Conservation (phyloP, 352 stramenopile genomes). For the Phytophthora colocasiae region DNA sequence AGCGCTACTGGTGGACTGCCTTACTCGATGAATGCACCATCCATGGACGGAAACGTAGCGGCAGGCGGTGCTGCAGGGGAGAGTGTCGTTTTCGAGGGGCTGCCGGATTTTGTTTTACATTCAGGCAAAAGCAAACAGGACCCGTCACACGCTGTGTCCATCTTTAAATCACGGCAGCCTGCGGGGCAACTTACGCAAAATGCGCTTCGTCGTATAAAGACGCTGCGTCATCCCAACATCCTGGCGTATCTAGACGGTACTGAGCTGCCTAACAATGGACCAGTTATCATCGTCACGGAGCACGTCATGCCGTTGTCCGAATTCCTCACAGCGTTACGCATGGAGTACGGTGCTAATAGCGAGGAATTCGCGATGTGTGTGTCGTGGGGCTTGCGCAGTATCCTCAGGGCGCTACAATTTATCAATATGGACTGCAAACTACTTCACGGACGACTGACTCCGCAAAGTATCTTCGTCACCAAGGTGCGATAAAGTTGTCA, state of each 20-base stretch:
- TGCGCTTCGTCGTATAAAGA: constrained; percentile 93
- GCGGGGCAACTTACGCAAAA: constrained; percentile 85
- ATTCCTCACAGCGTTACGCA: constrained; percentile 85
- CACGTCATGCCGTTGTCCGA: constrained; percentile 89
- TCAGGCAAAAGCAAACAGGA: constrained; percentile 89
- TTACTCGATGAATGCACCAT: constrained; percentile 59
- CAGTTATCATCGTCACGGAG: constrained; percentile 95
- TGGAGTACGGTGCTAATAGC: constrained; percentile 61
- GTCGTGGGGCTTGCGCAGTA: constrained; percentile 93
- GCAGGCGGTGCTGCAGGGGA: constrained; percentile 48
- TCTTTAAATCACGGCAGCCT: constrained; percentile 94
- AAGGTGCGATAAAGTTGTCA: constrained; percentile 45
- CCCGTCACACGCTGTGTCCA: constrained; percentile 75
- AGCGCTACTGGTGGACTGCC: constrained; percentile 77
- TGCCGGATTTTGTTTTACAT: constrained; percentile 89
- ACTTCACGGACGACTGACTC: constrained; percentile 90
- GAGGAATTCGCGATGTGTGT: constrained; percentile 89
- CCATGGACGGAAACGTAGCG: constrained; percentile 45
- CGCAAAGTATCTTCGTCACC: constrained; percentile 95
- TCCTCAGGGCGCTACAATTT: constrained; percentile 95
- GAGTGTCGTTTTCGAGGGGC: constrained; percentile 60
- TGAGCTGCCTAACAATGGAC: constrained; percentile 82
- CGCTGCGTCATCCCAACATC: constrained; percentile 95
- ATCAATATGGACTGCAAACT: constrained; percentile 95
- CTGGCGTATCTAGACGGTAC: constrained; percentile 88